Conservation (phyloP, 768 basidiomycete genomes). For the Collybiopsis confluens region DNA sequence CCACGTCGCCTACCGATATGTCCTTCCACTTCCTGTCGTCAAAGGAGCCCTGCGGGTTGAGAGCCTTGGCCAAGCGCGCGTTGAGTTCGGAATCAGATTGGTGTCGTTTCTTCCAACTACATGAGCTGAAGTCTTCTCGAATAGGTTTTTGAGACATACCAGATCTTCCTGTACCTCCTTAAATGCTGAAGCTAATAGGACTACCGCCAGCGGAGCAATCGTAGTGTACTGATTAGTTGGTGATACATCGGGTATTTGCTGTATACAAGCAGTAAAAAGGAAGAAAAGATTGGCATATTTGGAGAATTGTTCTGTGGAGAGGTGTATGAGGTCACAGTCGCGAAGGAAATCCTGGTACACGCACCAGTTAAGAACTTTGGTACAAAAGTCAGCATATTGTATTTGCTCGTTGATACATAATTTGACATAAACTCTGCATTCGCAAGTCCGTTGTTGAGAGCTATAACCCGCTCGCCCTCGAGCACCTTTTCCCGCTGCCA, state of each 20-base stretch:
- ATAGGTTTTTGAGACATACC: constrained; percentile 39
- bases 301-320: constrained; percentile 83
- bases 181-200: constrained; percentile 89
- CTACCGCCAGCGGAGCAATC: constrained; percentile 83
- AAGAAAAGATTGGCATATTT: constrained; percentile 99
- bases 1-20: constrained; percentile 86
- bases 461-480: constrained; percentile 73
- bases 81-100: constrained; percentile 93
- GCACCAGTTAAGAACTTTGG: constrained; percentile 91
- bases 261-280: constrained; percentile 94
- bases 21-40: constrained; percentile 81
- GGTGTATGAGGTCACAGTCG: constrained; percentile 10
- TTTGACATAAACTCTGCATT: constrained; percentile 74
- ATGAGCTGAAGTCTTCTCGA: constrained; percentile 8
- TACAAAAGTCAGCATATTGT: constrained; percentile 80
- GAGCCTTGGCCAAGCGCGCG: constrained; percentile 72
- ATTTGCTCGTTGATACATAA: constrained; percentile 92
- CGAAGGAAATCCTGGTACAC: constrained; percentile 20
- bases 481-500: constrained; percentile 70
- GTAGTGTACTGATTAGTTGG: constrained; percentile 96
- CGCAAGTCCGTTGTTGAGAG: constrained; percentile 70
- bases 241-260: constrained; percentile 97
- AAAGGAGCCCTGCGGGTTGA: constrained; percentile 62
- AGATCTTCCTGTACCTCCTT: constrained; percentile 96
- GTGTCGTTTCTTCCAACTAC: constrained; percentile 76